These are phyloP conservation scores for Plasmodium blacklocki DNA, from an alignment of 169 alveolate species.

Conservation along the genomic window DNA sequence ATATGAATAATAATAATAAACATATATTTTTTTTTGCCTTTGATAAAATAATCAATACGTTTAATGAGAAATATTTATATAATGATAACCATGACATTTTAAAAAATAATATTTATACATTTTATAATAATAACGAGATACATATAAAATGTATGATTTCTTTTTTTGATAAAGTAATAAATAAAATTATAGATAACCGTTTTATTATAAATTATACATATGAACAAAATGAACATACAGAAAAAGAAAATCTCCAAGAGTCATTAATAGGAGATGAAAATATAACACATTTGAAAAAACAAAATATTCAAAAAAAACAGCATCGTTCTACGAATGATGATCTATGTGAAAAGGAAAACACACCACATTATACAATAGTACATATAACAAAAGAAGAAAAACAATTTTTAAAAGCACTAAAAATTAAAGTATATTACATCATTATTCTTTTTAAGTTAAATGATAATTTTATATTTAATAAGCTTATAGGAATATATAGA, in stretches of 20 bases:
- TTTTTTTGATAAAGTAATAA: constrained; percentile 56
- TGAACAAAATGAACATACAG: background rate
- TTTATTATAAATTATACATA: constrained; percentile 16
- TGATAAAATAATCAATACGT: constrained; percentile 37
- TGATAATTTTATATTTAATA: constrained; percentile 72
- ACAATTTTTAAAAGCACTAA: constrained; percentile 53
- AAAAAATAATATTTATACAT: constrained; percentile 39
- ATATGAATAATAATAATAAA: constrained; percentile 67
- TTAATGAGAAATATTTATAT: constrained; percentile 40
- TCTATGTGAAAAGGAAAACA: background rate
- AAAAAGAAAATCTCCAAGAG: background rate
- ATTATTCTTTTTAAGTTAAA: constrained; percentile 59
- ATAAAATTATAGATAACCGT: constrained; percentile 47
- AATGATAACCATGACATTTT: constrained; percentile 18
- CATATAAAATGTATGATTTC: constrained; percentile 70
- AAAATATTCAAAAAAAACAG: background rate
- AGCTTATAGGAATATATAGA: constrained; percentile 53
- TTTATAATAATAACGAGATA: constrained; percentile 43
- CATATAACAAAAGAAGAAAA: constrained; percentile 36
- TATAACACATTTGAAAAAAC: too few relatives aligned
- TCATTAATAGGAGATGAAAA: background rate
- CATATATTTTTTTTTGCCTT: constrained; percentile 48
- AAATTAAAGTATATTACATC: constrained; percentile 50
- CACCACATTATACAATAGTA: background rate
- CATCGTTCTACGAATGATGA: background rate